These are phyloP conservation scores for Dactylellina cionopaga DNA, from an alignment of 2,329 filamentous ascomycete species.

Conservation along the genomic window DNA sequence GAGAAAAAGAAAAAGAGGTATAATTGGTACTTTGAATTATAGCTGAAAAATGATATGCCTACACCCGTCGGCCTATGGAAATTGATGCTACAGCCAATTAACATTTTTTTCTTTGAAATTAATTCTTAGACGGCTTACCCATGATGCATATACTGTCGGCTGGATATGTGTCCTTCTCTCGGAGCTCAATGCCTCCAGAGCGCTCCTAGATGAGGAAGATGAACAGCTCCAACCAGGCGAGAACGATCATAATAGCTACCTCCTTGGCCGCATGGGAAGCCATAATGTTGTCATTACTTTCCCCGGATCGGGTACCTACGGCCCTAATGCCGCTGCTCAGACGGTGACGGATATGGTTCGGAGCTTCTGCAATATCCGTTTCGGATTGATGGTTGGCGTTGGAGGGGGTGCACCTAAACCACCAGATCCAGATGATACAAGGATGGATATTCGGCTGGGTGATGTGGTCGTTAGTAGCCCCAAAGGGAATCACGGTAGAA, in stretches of 20 bases:
- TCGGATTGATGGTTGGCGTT: constrained; percentile 1
- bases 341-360: not conserved
- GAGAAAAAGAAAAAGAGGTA: too few relatives aligned
- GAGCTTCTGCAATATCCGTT: not conserved
- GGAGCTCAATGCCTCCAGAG: not conserved
- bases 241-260: not conserved
- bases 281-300: constrained; percentile 7
- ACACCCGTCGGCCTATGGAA: too few relatives aligned
- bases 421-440: not conserved
- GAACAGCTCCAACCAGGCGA: not conserved
- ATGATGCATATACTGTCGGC: constrained; percentile 5
- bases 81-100: too few relatives aligned
- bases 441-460: constrained; percentile 9
- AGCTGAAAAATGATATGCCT: too few relatives aligned
- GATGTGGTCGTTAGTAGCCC: constrained; percentile 4
- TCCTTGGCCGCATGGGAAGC: constrained; percentile 5
- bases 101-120: too few relatives aligned
- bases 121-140: not conserved
- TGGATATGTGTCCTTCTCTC: not conserved
- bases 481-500: not conserved
- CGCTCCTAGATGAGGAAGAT: constrained; percentile 2
- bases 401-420: not conserved
- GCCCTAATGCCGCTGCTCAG: not conserved
- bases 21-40: too few relatives aligned
- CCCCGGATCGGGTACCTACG: not conserved